Evolutionary conservation across 2,329 filamentous ascomycete species (phyloP), one percentile per base, ranked within the genome.

Genomic region (Waltergamsia citrina): DNA sequence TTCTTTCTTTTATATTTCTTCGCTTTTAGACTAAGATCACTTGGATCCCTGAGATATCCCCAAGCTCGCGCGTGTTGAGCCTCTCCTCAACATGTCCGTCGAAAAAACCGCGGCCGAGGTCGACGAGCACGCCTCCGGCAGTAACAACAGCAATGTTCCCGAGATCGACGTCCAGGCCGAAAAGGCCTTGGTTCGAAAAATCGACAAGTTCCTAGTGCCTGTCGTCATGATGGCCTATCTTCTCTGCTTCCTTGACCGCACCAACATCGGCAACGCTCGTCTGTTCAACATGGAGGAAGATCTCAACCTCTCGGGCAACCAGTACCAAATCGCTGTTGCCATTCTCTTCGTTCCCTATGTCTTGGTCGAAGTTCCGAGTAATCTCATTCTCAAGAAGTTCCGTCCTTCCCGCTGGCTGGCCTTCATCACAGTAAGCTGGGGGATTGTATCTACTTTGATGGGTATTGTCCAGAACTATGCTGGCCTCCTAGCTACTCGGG

Each of bases 231-330:
- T 72, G 6, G 56, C 83, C 11, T 90, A 88, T 50, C 65, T 87
- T 11, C 76, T 87, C 43, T 81, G 78, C 44, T 88, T 87, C 50
- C 58, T 88, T 7, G 83, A 86, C 50, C 67, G 81, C 55, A 77
- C 83, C 34, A 85, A 85, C 48, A 85, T 85, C 36, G 78, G 79
- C 34, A 84, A 84, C 55, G 80, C 79, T 10, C 65, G 73, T 4
- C 61, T 84, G 3, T 83, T 81, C 47, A 67, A 69, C 2, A 52
- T 86, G 15, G 76, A 83, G 46, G 53, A 70, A 36, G 78, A 83
- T 41, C 62, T 85, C 7, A 56, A 63, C 17, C 61, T 86, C 42
- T 56, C 59, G 17, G 65, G 71, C 4, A 65, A 68, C 29, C 78
- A 86, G 49, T 88, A 81, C 50, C 81, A 88, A 49, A 67, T 75